phyloP scores from a whole-genome alignment of 169 alveolate species.

The Plasmodium cynomolgi region DNA sequence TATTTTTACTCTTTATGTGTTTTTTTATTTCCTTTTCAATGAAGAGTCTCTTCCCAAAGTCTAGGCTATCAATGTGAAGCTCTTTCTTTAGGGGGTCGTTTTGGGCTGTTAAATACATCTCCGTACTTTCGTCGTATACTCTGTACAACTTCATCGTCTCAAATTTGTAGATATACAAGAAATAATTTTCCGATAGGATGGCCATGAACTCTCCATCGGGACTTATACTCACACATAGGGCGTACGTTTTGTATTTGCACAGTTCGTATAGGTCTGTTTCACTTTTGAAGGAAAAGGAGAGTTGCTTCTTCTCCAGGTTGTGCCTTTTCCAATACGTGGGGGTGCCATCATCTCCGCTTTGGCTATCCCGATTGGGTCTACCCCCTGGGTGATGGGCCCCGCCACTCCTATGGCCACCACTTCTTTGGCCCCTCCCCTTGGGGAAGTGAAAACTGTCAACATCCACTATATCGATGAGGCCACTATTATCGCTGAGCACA shows the following conservation, averaged over 20 bases:
- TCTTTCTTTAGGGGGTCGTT: slow-evolving; percentile 84
- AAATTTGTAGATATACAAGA: slow-evolving; percentile 88
- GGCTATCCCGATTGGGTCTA: not conserved
- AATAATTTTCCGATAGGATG: slow-evolving; percentile 85
- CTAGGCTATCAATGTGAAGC: slow-evolving; percentile 91
- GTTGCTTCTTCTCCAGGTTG: slow-evolving; percentile 27
- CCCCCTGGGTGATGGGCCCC: not conserved
- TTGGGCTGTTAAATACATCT: slow-evolving; percentile 90
- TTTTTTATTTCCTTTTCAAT: slow-evolving; percentile 93
- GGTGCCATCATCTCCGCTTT: not conserved
- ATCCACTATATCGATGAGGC: slow-evolving; percentile 88
- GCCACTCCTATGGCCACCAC: not conserved
- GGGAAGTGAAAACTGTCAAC: slow-evolving; percentile 85
- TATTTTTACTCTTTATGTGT: slow-evolving; percentile 77
- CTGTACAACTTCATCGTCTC: slow-evolving; percentile 88
- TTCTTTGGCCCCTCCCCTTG: slow-evolving; percentile 4
- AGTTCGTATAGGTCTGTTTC: slow-evolving; percentile 94
- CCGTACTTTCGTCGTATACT: slow-evolving; percentile 89
- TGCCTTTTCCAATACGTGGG: slow-evolving; percentile 65
- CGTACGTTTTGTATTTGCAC: slow-evolving; percentile 85
- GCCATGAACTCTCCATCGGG: slow-evolving; percentile 89
- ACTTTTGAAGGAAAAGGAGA: slow-evolving; percentile 78
- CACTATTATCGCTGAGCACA: slow-evolving; percentile 83
- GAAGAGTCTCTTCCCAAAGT: slow-evolving; percentile 92
- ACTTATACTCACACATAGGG: slow-evolving; percentile 86